A percentile compares a stretch with the other conserved stretches of the same genome.
These are phyloP conservation scores for Malassezia sympodialis DNA, from an alignment of 1,284 basidiomycete genomes.

Conservation along the genomic window DNA sequence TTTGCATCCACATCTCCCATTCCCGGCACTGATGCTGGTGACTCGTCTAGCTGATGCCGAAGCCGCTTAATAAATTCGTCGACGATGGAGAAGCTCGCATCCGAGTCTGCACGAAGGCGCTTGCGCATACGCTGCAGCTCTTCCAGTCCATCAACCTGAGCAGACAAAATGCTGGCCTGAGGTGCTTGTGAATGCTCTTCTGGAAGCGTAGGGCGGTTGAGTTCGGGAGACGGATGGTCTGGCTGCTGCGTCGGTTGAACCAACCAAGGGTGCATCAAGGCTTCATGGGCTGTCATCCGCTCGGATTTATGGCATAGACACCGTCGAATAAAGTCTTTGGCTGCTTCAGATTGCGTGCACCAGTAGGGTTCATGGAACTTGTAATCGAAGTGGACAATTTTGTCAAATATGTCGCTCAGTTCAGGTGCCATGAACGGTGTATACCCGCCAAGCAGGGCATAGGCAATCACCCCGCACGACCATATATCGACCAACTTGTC, in stretches of 20 bases:
- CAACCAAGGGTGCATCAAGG: constrained; percentile 43
- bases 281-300: constrained; percentile 41
- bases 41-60: not conserved
- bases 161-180: not conserved
- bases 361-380: constrained; percentile 43
- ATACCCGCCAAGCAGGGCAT: constrained; percentile 44
- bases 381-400: constrained; percentile 40
- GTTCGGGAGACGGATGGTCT: not conserved
- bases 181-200: not conserved
- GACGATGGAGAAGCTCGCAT: not conserved
- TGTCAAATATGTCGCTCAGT: constrained; percentile 36
- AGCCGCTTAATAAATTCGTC: constrained; percentile 5
- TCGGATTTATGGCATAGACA: constrained; percentile 36
- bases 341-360: constrained; percentile 35
- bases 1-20: not conserved
- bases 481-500: constrained; percentile 41
- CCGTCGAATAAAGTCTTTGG: constrained; percentile 42
- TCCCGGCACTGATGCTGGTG: not conserved
- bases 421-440: constrained; percentile 46
- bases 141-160: not conserved
- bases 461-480: constrained; percentile 46
- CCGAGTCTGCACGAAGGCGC: not conserved
- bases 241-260: constrained; percentile 15
- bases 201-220: not conserved
- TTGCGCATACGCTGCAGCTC: constrained; percentile 3